phyloP scores from a whole-genome alignment of 306 rosid genomes.

The Pyrus bretschneideri region DNA sequence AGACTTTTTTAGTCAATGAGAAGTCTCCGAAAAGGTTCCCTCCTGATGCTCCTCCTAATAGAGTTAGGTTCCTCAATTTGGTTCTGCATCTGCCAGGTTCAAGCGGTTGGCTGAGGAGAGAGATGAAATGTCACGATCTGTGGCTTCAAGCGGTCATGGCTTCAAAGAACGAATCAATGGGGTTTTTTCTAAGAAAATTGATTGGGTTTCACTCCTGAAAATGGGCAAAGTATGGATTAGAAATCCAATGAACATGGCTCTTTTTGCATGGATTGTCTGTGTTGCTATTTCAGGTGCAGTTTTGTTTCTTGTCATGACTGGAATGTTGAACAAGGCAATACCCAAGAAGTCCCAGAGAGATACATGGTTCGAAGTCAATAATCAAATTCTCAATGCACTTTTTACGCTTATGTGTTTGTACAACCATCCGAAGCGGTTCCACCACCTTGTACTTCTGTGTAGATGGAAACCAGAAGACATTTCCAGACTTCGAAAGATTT shows the following conservation, averaged over 20 bases:
- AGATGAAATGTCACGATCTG: constrained; percentile 65
- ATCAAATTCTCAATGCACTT: constrained; percentile 87
- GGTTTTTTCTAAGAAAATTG: constrained; percentile 53
- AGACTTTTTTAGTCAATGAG: constrained; percentile 31
- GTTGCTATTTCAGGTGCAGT: constrained; percentile 90
- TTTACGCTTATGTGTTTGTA: constrained; percentile 92
- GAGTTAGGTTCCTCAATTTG: constrained; percentile 44
- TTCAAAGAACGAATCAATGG: constrained; percentile 39
- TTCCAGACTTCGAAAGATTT: constrained; percentile 51
- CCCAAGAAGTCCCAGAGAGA: constrained; percentile 62
- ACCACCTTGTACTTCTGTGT: constrained; percentile 75
- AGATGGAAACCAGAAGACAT: constrained; percentile 74
- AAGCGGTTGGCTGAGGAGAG: constrained; percentile 43
- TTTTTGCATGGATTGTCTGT: constrained; percentile 59
- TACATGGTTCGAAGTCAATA: constrained; percentile 85
- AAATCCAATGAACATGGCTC: constrained; percentile 82
- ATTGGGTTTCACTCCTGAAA: constrained; percentile 51
- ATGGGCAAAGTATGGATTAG: constrained; percentile 61
- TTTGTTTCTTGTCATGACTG: constrained; percentile 88
- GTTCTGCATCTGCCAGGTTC: constrained; percentile 70
- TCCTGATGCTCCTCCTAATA: constrained; percentile 30
- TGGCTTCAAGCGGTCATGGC: constrained; percentile 36
- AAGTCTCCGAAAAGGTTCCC: constrained; percentile 35
- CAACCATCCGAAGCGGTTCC: constrained; percentile 69
- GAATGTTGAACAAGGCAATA: constrained; percentile 65